Conservation (phyloP, 495 filamentous ascomycete genomes). For the Daldinia decipiens region DNA sequence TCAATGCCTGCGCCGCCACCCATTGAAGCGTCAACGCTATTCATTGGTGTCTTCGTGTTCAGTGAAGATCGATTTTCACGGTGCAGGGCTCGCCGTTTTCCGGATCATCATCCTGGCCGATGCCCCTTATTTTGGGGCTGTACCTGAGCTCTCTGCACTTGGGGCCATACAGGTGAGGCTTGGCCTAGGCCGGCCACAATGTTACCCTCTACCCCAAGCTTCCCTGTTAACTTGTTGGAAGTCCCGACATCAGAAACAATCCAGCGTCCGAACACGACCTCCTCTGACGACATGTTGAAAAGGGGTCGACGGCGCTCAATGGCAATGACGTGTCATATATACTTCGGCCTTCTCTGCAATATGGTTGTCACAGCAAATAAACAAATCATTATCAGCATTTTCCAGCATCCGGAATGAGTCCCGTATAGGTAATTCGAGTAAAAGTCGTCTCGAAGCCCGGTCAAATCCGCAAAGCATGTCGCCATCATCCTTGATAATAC, state of each 20-base stretch:
- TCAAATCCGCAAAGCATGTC: slow-evolving; percentile 29
- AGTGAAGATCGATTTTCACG: slow-evolving; percentile 39
- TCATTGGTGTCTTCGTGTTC: slow-evolving; percentile 46
- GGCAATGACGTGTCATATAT: slow-evolving; percentile 32
- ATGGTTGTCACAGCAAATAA: slow-evolving; percentile 21
- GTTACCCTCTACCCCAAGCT: slow-evolving; percentile 35
- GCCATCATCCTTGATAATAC: slow-evolving; percentile 39
- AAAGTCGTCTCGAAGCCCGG: slow-evolving; percentile 8
- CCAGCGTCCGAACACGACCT: slow-evolving; percentile 42
- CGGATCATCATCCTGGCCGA: slow-evolving; percentile 39
- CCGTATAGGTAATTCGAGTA: slow-evolving; percentile 5
- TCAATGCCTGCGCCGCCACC: slow-evolving; percentile 33
- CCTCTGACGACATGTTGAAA: slow-evolving; percentile 33
- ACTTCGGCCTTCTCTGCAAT: slow-evolving; percentile 7
- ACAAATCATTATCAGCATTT: slow-evolving; percentile 3
- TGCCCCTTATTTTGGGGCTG: slow-evolving; percentile 47
- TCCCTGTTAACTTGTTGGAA: slow-evolving; percentile 36
- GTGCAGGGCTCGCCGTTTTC: slow-evolving; percentile 36
- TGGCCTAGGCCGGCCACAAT: slow-evolving; percentile 38
- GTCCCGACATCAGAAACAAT: slow-evolving; percentile 46
- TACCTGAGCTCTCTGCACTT: slow-evolving; percentile 41
- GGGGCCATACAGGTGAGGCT: slow-evolving; percentile 32
- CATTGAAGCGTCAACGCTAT: slow-evolving; percentile 37
- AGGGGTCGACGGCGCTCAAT: slow-evolving; percentile 23
- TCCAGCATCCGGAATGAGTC: slow-evolving; percentile 1